phyloP scores from a whole-genome alignment of 768 basidiomycete species.

The Suillus spraguei region DNA sequence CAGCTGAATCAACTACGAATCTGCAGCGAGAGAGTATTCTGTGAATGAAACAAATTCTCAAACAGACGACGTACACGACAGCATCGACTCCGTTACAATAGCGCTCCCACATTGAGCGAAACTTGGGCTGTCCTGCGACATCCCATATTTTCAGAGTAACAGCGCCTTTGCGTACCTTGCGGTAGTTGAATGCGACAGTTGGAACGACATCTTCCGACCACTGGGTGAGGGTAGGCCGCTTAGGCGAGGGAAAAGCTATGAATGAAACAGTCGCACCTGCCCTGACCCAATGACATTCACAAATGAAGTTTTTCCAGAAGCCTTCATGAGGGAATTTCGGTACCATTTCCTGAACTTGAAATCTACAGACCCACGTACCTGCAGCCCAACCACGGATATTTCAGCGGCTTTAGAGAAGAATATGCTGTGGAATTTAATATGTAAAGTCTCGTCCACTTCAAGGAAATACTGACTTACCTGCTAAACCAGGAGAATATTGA shows the following conservation, averaged over 20 bases:
- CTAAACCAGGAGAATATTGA: constrained; percentile 61
- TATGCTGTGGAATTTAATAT: constrained; percentile 43
- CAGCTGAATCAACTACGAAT: constrained; percentile 90
- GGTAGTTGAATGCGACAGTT: constrained; percentile 91
- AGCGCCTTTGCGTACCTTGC: constrained; percentile 87
- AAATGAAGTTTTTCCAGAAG: constrained; percentile 94
- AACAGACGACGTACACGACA: constrained; percentile 64
- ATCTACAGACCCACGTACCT: constrained; percentile 45
- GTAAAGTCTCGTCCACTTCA: not conserved
- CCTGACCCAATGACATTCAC: constrained; percentile 91
- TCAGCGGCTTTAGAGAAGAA: constrained; percentile 90
- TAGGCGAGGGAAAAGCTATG: constrained; percentile 10
- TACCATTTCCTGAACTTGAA: constrained; percentile 3
- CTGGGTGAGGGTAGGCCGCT: constrained; percentile 37
- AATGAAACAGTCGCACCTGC: constrained; percentile 47
- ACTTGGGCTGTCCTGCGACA: constrained; percentile 93
- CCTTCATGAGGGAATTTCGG: constrained; percentile 43
- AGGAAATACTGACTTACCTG: constrained; percentile 35
- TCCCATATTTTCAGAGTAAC: constrained; percentile 95
- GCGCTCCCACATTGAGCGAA: constrained; percentile 94
- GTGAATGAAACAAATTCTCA: not conserved
- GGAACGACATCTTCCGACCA: constrained; percentile 98
- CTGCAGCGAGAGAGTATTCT: constrained; percentile 40
- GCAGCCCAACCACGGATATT: constrained; percentile 89
- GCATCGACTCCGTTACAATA: constrained; percentile 94